A percentile compares a stretch with the other conserved stretches of the same genome.
Evolutionary conservation across 306 rosid species (phyloP).

Genomic region (Gynostemma pentaphyllum): DNA sequence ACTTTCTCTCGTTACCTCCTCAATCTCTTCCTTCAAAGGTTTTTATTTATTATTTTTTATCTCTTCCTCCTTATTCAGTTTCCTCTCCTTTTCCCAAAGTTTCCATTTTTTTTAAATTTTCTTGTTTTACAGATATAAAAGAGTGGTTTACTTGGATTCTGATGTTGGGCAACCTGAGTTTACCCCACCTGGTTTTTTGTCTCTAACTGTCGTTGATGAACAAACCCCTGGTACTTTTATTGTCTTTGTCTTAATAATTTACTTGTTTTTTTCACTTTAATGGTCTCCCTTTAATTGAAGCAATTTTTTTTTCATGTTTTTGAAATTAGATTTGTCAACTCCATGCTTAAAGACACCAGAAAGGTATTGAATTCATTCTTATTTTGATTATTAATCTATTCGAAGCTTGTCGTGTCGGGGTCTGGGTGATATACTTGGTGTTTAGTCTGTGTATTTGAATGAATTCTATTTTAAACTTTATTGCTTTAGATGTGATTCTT

Average conservation of each 20-base stretch:
- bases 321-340: conserved; percentile 52
- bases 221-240: conserved; percentile 37
- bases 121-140: conserved; percentile 26
- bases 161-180: conserved; percentile 97
- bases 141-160: conserved; percentile 71
- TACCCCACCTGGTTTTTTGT: conserved; percentile 75
- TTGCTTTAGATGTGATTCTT: background rate
- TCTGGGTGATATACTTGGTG: background rate
- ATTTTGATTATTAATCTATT: background rate
- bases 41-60: background rate
- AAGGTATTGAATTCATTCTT: conserved; percentile 38
- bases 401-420: too few relatives aligned
- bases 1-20: conserved; percentile 83
- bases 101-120: background rate
- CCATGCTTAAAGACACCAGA: conserved; percentile 79
- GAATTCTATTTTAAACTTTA: background rate
- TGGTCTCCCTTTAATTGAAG: background rate
- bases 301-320: conserved; percentile 6
- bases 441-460: background rate
- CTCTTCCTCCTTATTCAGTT: too few relatives aligned
- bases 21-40: conserved; percentile 50
- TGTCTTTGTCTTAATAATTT: background rate
- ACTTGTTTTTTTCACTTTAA: background rate
- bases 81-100: background rate
- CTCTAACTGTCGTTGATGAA: conserved; percentile 48